A percentile compares a stretch with the other conserved stretches of the same genome.
Conservation (phyloP, 441 rosid species). For the Capsella rubella region DNA sequence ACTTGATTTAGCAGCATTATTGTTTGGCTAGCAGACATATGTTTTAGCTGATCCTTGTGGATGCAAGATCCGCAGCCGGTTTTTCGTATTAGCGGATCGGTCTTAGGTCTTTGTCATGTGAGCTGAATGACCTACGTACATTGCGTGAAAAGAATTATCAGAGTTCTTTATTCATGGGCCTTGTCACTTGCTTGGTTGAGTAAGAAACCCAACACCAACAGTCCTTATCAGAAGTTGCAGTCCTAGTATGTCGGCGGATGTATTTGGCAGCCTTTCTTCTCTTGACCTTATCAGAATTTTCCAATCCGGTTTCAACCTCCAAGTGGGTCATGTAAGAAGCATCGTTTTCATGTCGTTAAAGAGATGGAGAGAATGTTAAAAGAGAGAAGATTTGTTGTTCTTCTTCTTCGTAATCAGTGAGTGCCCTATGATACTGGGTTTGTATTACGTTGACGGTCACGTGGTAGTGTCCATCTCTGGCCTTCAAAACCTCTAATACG, state of each 20-base stretch:
- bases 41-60: background rate
- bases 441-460: constrained; percentile 48
- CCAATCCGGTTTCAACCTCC: constrained; percentile 19
- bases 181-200: background rate
- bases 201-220: background rate
- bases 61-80: background rate
- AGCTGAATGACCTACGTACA: background rate
- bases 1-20: background rate
- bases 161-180: background rate
- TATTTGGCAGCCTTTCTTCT: constrained; percentile 12
- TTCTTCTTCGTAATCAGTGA: constrained; percentile 29
- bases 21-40: background rate
- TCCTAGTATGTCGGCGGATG: constrained; percentile 25
- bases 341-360: constrained; percentile 36
- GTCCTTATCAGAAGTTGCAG: constrained; percentile 10
- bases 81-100: background rate
- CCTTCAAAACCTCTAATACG: constrained; percentile 34
- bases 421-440: constrained; percentile 43
- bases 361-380: constrained; percentile 21
- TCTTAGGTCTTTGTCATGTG: background rate
- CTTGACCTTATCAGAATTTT: constrained; percentile 12
- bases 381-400: constrained; percentile 12
- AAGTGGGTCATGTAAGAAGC: constrained; percentile 25
- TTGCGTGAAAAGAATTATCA: background rate
- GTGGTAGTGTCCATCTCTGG: constrained; percentile 40